Percentiles rank a stretch among this genome's conserved stretches.
Conservation (phyloP, 371 early-diverging fungal species). For the Smittium culicis region DNA sequence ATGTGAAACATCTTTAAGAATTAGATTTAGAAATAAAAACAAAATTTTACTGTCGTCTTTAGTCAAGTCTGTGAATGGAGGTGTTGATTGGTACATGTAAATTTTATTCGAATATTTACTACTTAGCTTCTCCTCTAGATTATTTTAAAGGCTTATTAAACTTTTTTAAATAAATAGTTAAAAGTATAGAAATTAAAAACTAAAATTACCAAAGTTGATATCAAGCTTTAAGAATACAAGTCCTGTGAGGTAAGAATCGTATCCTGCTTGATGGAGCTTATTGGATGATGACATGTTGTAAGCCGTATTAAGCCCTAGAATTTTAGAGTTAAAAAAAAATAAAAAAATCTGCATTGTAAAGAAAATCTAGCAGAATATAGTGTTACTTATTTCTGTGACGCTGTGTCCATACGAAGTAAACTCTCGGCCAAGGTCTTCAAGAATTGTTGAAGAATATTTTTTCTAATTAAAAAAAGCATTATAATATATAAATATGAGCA, state of each 20-base stretch:
- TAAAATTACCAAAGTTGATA: not conserved
- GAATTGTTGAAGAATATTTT: conserved; percentile 14
- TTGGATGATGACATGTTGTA: conserved; percentile 9
- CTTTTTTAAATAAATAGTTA: not conserved
- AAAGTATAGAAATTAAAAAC: not conserved
- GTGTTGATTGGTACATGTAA: not conserved
- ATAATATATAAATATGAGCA: not conserved
- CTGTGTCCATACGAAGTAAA: not conserved
- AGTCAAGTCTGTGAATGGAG: not conserved
- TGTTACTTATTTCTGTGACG: not conserved
- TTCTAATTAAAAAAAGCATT: not conserved
- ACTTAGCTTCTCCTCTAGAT: not conserved
- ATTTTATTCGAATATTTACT: not conserved
- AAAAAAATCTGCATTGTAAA: not conserved
- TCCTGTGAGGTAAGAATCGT: conserved; percentile 79
- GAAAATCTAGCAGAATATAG: not conserved
- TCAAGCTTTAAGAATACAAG: conserved; percentile 37
- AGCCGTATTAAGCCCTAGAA: conserved; percentile 17
- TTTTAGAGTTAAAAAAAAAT: not conserved
- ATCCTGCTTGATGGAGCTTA: conserved; percentile 76
- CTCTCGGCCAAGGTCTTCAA: conserved; percentile 12
- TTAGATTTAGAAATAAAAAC: too few relatives aligned
- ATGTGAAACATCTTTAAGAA: too few relatives aligned
- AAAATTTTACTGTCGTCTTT: not conserved
- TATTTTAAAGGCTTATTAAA: too few relatives aligned